A percentile compares a stretch with the other conserved stretches of the same genome.
phyloP scores from a whole-genome alignment of 768 basidiomycete species.

The Heimioporus sp. region DNA sequence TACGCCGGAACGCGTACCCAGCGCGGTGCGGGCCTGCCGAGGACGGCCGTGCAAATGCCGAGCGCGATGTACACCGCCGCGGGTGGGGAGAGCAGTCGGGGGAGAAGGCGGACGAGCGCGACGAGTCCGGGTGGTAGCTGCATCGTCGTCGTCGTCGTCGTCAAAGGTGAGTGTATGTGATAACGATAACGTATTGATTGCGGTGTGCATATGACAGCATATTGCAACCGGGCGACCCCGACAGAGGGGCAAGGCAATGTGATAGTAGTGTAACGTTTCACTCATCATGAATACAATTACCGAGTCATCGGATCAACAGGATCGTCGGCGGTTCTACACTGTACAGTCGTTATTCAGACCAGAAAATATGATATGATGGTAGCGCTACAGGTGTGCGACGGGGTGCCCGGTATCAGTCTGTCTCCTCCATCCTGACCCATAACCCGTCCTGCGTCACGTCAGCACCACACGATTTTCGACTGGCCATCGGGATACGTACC shows the following conservation, averaged over 20 bases:
- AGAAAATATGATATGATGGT: too few species aligned
- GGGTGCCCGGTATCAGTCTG: neutral
- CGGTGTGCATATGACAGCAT: too few species aligned
- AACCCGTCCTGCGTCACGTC: slow-evolving; percentile 17
- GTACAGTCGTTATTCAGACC: too few species aligned
- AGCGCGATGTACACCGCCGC: slow-evolving; percentile 13
- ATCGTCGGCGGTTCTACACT: too few species aligned
- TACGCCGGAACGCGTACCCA: slow-evolving; percentile 17
- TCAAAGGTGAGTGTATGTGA: too few species aligned
- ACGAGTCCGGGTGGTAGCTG: slow-evolving; percentile 32
- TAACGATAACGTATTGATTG: too few species aligned
- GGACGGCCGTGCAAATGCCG: slow-evolving; percentile 8
- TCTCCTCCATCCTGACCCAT: slow-evolving; percentile 26
- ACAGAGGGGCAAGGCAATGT: too few species aligned
- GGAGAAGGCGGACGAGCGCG: slow-evolving; percentile 31
- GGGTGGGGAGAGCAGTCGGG: slow-evolving; percentile 22
- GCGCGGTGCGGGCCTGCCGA: slow-evolving; percentile 1
- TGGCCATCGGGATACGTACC: slow-evolving; percentile 23
- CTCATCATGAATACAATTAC: too few species aligned
- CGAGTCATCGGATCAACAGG: too few species aligned
- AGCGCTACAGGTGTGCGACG: too few species aligned
- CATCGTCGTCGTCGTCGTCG: slow-evolving; percentile 4
- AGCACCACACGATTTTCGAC: neutral
- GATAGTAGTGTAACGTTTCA: too few species aligned
- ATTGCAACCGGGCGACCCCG: too few species aligned